Base-by-base conservation (phyloP, 148 eudicot genomes). In the Simmondsia chinensis region DNA sequence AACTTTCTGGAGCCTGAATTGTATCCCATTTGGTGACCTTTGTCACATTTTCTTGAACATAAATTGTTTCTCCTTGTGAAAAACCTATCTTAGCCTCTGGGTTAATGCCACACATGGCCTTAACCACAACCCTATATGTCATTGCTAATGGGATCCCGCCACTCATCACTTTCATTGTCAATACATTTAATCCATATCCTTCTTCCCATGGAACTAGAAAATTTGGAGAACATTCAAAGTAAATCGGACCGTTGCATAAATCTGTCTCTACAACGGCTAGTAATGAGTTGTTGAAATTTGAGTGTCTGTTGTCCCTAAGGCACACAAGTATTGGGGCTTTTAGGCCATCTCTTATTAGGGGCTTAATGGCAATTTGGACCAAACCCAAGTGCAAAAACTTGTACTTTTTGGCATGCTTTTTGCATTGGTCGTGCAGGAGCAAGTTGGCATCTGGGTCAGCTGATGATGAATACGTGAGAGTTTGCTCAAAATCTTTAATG, bases 301-400 rank as follows among this genome's bases (percentile, higher is more conserved):
- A 21, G 17, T 26, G 38, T 23, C 61, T 56, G 2, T 6, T 28
- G 28, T 56, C 61, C 38, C 36, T 13, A 19, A 56, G 34, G 45
- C 28, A 46, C 1, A 56, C 46, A 32, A 27, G 5, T 56, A 56
- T 19, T 2, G 61, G 46, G 5, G 45, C 30, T 24, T 18, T 38
- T 36, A 56, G 37, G 17, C 61, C 53, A 15, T 24, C 55, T 31
- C 42, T 20, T 9, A 11, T 22, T 5, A 49, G 41, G 0, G 56
- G 42, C 9, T 48, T 33, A 20, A 48, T 41, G 32, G 56, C 34
- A 4, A 48, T 22, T 25, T 49, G 63, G 12, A 49, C 42, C 33
- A 49, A 28, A 22, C 56, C 63, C 28, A 49, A 40, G 49, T 49
- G 57, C 2, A 60, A 17, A 33, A 43, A 60, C 38, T 35, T 15